phyloP scores from a whole-genome alignment of 2,329 filamentous ascomycete genomes.

The Fusarium penzigii region DNA sequence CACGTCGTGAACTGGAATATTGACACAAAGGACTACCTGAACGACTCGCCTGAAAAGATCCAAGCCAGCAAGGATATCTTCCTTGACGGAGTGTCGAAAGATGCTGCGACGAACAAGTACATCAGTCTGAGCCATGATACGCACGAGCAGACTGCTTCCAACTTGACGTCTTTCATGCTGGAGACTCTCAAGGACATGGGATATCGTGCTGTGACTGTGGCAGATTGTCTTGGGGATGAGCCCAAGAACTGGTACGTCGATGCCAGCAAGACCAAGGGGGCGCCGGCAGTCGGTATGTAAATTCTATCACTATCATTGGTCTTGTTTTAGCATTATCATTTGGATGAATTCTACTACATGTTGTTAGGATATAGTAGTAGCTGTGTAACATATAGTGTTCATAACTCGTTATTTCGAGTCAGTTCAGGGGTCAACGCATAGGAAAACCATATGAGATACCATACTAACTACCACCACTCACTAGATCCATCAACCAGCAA shows the following conservation, averaged over 20 bases:
- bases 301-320: background rate
- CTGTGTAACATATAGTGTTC: background rate
- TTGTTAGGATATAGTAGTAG: background rate
- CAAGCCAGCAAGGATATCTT: conserved; percentile 43
- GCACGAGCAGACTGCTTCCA: conserved; percentile 46
- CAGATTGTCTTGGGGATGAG: conserved; percentile 56
- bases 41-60: conserved; percentile 50
- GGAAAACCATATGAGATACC: background rate
- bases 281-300: conserved; percentile 1
- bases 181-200: conserved; percentile 41
- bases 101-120: conserved; percentile 35
- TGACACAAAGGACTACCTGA: conserved; percentile 61
- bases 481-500: conserved; percentile 11
- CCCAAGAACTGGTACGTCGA: conserved; percentile 51
- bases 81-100: conserved; percentile 35
- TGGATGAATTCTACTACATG: too few relatives aligned
- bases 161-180: conserved; percentile 45
- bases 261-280: conserved; percentile 12
- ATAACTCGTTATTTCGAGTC: too few relatives aligned
- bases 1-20: conserved; percentile 58
- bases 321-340: too few relatives aligned
- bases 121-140: conserved; percentile 56
- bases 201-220: conserved; percentile 51
- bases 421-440: too few relatives aligned
- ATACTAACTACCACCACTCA: conserved; percentile 1